Percentiles rank a stretch among this genome's conserved stretches.
Evolutionary conservation across 805 yeast genomes (phyloP).

Genomic region (Kluyveromyces lactis): DNA sequence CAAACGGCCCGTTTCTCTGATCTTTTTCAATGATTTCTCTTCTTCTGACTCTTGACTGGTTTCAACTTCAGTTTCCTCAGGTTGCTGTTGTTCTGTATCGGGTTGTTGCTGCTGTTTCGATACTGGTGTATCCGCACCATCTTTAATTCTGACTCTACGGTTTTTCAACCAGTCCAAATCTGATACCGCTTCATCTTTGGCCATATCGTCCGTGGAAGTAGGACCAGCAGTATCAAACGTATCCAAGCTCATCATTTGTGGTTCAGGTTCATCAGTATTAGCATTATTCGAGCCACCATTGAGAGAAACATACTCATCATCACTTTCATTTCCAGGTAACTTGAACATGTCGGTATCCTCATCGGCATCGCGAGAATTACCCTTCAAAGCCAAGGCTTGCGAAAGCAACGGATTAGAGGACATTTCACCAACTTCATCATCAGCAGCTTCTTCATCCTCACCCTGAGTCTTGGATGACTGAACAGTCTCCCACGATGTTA

Average conservation of each 20-base stretch:
- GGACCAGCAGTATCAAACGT: constrained; percentile 19
- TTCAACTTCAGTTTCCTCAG: constrained; percentile 12
- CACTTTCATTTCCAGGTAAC: constrained; percentile 33
- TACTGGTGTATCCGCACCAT: constrained; percentile 26
- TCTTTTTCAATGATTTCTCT: constrained; percentile 41
- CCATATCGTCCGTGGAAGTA: constrained; percentile 24
- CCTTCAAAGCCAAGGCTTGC: constrained; percentile 32
- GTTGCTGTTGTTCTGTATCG: constrained; percentile 5
- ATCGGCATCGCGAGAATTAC: constrained; percentile 17
- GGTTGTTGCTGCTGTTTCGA: constrained; percentile 4
- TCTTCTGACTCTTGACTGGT: constrained; percentile 31
- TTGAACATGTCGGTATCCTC: constrained; percentile 17
- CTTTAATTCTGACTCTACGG: constrained; percentile 64
- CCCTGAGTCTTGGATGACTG: not conserved
- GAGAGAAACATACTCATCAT: constrained; percentile 37
- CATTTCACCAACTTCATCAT: constrained; percentile 13
- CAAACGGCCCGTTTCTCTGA: constrained; percentile 66
- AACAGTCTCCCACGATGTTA: constrained; percentile 59
- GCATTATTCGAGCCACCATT: too few relatives aligned
- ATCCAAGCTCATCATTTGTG: constrained; percentile 40
- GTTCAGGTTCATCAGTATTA: constrained; percentile 26
- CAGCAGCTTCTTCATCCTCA: constrained; percentile 31
- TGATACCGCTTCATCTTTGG: constrained; percentile 45
- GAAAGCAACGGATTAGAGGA: constrained; percentile 31
- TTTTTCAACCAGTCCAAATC: constrained; percentile 84